Base-by-base conservation (phyloP, 2,329 filamentous ascomycete genomes). In the Fusarium luffae region DNA sequence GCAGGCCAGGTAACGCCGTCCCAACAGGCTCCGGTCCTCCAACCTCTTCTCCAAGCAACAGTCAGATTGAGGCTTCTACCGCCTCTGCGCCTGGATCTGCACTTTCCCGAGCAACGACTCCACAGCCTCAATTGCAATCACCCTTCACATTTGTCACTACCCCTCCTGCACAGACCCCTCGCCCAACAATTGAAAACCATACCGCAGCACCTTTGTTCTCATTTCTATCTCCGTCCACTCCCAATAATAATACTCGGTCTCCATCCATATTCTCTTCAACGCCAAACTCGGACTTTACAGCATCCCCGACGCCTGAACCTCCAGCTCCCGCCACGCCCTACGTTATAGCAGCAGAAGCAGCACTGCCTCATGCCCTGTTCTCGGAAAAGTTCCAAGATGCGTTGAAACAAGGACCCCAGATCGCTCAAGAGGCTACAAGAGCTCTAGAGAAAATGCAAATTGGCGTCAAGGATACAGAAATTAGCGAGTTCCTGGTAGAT, bases 351-450 rank as follows among this genome's bases (percentile, higher is more conserved):
- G 43, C 42, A 30, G 63, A 66, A 12, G 7, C 44, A 16, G 27
- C 54, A 25, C 59, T 34, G 11, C 18, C 54, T 3, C 59, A 66
- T 55, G 14, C 54, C 4, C 34, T 66, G 5, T 66, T 66, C 18
- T 49, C 54, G 4, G 13, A 32, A 3, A 21, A 4, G 7, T 63
- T 66, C 6, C 63, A 66, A 41, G 13, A 25, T 12, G 37, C 50
- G 8, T 2, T 66, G 7, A 55, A 56, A 10, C 23, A 48, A 14
- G 63, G 54, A 1, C 27, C 41, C 7, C 8, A 19, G 1, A 63
- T 63, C 19, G 63, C 50, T 4, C 43, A 59, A 9, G 40, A 51
- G 10, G 41, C 46, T 9, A 28, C 51, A 3, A 28, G 27, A 5
- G 27, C 27, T 28, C n/a, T n/a, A n/a, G n/a, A n/a, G n/a, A n/a